A percentile compares a stretch with the other conserved stretches of the same genome.
phyloP scores from a whole-genome alignment of 2,329 filamentous ascomycete genomes.

The Teratosphaeria epicoccoides region DNA sequence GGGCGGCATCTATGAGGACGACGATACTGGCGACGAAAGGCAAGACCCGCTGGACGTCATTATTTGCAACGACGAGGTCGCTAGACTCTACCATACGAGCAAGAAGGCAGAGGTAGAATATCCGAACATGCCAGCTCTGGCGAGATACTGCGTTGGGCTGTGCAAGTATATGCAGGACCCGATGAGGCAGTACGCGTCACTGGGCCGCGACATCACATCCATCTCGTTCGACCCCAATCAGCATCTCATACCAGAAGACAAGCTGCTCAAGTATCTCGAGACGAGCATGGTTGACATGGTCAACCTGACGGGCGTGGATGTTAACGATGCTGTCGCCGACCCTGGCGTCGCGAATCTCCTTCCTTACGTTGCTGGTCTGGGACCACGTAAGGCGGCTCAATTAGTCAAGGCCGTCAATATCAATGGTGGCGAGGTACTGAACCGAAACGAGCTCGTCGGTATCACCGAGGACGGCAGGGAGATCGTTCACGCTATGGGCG shows the following conservation, averaged over 20 bases:
- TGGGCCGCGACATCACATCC: constrained; percentile 78
- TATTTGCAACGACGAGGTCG: constrained; percentile 91
- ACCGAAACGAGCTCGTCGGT: constrained; percentile 77
- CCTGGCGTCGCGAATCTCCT: constrained; percentile 75
- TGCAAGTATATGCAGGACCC: constrained; percentile 91
- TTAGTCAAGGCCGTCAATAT: constrained; percentile 82
- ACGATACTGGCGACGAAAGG: constrained; percentile 70
- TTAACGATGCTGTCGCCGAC: constrained; percentile 82
- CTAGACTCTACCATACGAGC: constrained; percentile 90
- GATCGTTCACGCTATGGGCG: constrained; percentile 60
- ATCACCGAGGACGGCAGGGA: constrained; percentile 52
- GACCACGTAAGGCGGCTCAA: constrained; percentile 78
- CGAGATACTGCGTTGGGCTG: constrained; percentile 79
- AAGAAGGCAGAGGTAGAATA: constrained; percentile 68
- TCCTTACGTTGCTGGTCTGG: constrained; percentile 82
- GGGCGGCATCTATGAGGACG: constrained; percentile 73
- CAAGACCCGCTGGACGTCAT: constrained; percentile 79
- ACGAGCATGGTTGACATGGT: constrained; percentile 99
- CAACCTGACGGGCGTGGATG: constrained; percentile 88
- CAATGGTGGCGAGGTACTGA: constrained; percentile 77
- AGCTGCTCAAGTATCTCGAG: constrained; percentile 75
- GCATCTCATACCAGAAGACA: constrained; percentile 75
- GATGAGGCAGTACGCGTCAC: constrained; percentile 87
- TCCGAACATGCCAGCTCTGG: constrained; percentile 65
- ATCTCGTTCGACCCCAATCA: constrained; percentile 85